These are phyloP conservation scores for Malassezia pachydermatis DNA, from an alignment of 1,284 basidiomycete species.

Conservation along the genomic window DNA sequence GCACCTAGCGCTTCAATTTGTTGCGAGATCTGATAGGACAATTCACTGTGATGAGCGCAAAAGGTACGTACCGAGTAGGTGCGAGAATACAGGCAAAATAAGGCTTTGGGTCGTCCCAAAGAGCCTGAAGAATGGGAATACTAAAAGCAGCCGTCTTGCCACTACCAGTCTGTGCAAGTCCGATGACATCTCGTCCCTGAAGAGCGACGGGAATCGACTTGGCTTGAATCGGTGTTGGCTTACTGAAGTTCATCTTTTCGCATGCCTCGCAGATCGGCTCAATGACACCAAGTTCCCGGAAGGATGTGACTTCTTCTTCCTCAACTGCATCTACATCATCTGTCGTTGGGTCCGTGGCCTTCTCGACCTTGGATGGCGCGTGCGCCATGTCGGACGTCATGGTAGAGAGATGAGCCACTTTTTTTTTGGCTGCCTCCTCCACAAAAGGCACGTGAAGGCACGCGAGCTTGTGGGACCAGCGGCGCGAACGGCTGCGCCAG, in stretches of 20 bases:
- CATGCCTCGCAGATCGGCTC: constrained; percentile 79
- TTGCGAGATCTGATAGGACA: constrained; percentile 96
- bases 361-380: background rate
- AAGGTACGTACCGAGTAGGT: constrained; percentile 50
- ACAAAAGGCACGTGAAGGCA: constrained; percentile 2
- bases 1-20: constrained; percentile 88
- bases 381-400: background rate
- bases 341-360: background rate
- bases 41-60: constrained; percentile 56
- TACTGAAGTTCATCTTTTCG: constrained; percentile 68
- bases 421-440: background rate
- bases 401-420: background rate
- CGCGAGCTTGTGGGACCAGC: too few relatives aligned
- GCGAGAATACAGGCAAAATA: constrained; percentile 89
- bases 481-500: too few relatives aligned
- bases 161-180: constrained; percentile 90
- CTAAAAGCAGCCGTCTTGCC: constrained; percentile 98
- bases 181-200: constrained; percentile 86
- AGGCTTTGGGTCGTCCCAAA: constrained; percentile 91
- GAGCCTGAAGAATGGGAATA: constrained; percentile 84
- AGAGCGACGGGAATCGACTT: constrained; percentile 83
- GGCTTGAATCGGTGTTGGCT: constrained; percentile 83
- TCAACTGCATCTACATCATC: background rate
- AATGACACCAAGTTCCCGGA: constrained; percentile 67
- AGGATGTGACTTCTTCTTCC: constrained; percentile 24